Base-by-base conservation (phyloP, 352 stramenopile genomes). In the Phytopythium oedochilum region DNA sequence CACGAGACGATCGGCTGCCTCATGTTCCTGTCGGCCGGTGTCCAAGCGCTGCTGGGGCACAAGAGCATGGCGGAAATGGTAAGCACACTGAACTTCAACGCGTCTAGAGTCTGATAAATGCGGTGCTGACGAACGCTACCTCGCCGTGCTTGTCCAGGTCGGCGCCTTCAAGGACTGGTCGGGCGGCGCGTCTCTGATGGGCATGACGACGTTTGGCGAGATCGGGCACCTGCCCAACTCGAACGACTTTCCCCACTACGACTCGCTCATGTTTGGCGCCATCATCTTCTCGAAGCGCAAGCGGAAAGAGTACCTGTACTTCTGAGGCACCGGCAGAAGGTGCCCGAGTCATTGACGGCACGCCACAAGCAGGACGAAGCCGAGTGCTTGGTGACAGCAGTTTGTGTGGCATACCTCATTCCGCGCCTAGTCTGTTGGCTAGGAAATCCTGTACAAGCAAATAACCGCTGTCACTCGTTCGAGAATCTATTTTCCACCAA, bases 11-110 rank as follows among this genome's bases (percentile, higher is more conserved):
- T 88, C 32, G 83, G 85, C 23, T 92, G 80, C 55, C 61, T 95
- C 29, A 92, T 95, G 82, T 95, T 95, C 64, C 62, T 95, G 15
- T 95, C 85, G 11, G 83, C 85, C 12, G 85, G 83, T 22, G 79
- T 95, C 6, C 83, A 95, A 50, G 83, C 83, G n/a, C 68, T 95
- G 18, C 60, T 93, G 18, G 85, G 85, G 15, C 81, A 92, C 61
- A 90, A 92, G 61, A 91, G 78, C 66, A 95, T 95, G 85, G 78
- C 85, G 0, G 85, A 92, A 59, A 92, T 95, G 83, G 85, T 88
- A 69, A 26, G 57, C 59, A 45, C 26, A 17, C 14, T 11, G 12
- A 12, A 23, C 3, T 8, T 49, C n/a, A n/a, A n/a, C n/a, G n/a
- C n/a, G n/a, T n/a, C n/a, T n/a, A n/a, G 23, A 49, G 43, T 10